Evolutionary conservation across 2,329 filamentous ascomycete species (phyloP).

Genomic region (Fusarium protoensiforme): DNA sequence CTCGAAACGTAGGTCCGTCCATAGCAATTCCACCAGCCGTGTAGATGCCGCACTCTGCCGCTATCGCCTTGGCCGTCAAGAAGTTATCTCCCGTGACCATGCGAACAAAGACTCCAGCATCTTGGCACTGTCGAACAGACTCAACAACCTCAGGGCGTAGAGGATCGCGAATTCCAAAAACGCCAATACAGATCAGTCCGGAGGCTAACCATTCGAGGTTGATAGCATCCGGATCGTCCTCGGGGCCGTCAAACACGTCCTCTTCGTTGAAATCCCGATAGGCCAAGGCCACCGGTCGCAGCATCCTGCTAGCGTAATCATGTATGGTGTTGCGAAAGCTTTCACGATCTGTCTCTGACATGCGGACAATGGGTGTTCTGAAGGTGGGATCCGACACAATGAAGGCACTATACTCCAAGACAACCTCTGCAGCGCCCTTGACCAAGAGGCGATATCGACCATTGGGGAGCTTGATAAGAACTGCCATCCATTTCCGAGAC

Average conservation of each 20-base stretch:
- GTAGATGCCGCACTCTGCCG: conserved; percentile 72
- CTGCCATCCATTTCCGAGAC: conserved; percentile 66
- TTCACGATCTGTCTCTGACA: conserved; percentile 47
- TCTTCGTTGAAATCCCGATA: conserved; percentile 79
- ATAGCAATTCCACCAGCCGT: conserved; percentile 72
- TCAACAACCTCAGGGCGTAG: conserved; percentile 68
- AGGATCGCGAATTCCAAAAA: conserved; percentile 75
- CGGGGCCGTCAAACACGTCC: conserved; percentile 68
- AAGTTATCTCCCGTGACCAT: conserved; percentile 67
- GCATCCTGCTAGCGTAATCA: conserved; percentile 72
- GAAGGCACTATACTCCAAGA: conserved; percentile 57
- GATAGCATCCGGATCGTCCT: conserved; percentile 48
- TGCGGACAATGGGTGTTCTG: conserved; percentile 40
- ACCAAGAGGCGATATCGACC: conserved; percentile 63
- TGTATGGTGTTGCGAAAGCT: conserved; percentile 49
- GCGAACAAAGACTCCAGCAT: conserved; percentile 71
- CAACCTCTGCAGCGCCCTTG: conserved; percentile 69
- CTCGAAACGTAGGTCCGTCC: conserved; percentile 72
- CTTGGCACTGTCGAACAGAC: conserved; percentile 69
- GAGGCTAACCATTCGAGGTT: conserved; percentile 55
- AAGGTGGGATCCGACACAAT: conserved; percentile 58
- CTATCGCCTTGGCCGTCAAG: conserved; percentile 72
- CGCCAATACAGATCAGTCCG: conserved; percentile 77
- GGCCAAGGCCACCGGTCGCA: conserved; percentile 80
- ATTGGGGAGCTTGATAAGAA: conserved; percentile 58